These are phyloP conservation scores for Zygotorulaspora sp. DNA, from an alignment of 805 yeast species.

Conservation along the genomic window DNA sequence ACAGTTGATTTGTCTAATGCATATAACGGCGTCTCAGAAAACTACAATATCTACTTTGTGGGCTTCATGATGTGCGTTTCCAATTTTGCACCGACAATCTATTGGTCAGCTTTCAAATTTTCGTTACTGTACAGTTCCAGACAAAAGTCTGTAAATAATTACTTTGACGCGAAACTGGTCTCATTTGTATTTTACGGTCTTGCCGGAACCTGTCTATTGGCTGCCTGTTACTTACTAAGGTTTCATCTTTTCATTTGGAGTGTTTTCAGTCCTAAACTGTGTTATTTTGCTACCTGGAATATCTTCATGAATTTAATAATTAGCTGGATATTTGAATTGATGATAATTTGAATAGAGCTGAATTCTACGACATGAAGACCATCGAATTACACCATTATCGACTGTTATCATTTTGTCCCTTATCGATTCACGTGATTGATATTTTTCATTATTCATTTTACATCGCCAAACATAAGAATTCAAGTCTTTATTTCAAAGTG, in stretches of 20 bases:
- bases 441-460: no score
- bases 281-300: conserved; percentile 78
- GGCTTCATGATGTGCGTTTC: conserved; percentile 75
- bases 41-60: conserved; percentile 64
- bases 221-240: conserved; percentile 68
- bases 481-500: no score
- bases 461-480: no score
- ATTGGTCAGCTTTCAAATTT: conserved; percentile 55
- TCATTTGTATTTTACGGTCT: conserved; percentile 53
- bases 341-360: no score
- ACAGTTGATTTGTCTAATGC: conserved; percentile 88
- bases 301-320: conserved; percentile 44
- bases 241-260: conserved; percentile 96
- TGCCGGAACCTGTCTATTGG: conserved; percentile 53
- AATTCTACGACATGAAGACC: no score
- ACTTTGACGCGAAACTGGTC: conserved; percentile 20
- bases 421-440: no score
- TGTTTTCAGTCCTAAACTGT: conserved; percentile 88
- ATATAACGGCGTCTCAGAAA: conserved; percentile 71
- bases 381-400: no score
- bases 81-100: conserved; percentile 84
- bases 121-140: conserved; percentile 8
- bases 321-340: conserved; percentile 33
- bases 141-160: conserved; percentile 16
- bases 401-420: no score